Evolutionary conservation across 2,329 filamentous ascomycete species (phyloP), one percentile per base, ranked within the genome.

Genomic region (Ciborinia camelliae): DNA sequence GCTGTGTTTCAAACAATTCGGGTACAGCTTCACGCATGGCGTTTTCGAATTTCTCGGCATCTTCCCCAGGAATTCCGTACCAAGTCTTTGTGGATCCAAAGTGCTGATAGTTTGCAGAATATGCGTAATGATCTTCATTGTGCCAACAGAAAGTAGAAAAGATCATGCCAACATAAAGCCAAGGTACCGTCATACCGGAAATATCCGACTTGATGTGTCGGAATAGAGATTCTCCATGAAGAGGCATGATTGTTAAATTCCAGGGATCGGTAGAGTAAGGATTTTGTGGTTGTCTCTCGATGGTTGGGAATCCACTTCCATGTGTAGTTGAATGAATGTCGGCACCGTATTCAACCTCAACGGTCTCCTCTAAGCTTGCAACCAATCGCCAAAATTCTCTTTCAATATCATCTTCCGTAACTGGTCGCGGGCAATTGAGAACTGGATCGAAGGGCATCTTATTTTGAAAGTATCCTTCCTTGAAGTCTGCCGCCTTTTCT

Each of bases 101-200:
- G 73, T 99, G 95, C 76, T 99, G 95, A 73, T 98, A 99, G 71
- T 99, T 99, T 61, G 95, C 90, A 0, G 95, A 99, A 75, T 98
- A 99, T 2, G 95, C 90, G 75, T 97, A 97, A 74, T 99, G 95
- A 73, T 99, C 95, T 74, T 99, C 95, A 69, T 97, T 97, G 76
- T 99, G 95, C 95, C 95, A 99, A 77, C 95, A 99, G 74, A 99
- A 99, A 0, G 95, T 98, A 0, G 95, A 99, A 76, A 99, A 99
- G 47, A 96, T 96, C 95, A 99, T 99, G 67, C 95, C 95, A 4
- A 99, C 95, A 74, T 99, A 99, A 4, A 99, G 87, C 95, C 95
- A 99, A 0, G 95, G 95, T 9, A 99, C 94, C 0, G 95, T 99
- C 95, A 99, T 99, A 45, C 95, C 95, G 2, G 95, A 98, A 62